Percentiles rank a stretch among this genome's conserved stretches.
These are phyloP conservation scores for Potentilla sterilis DNA, from an alignment of 306 rosid species.

Conservation along the genomic window DNA sequence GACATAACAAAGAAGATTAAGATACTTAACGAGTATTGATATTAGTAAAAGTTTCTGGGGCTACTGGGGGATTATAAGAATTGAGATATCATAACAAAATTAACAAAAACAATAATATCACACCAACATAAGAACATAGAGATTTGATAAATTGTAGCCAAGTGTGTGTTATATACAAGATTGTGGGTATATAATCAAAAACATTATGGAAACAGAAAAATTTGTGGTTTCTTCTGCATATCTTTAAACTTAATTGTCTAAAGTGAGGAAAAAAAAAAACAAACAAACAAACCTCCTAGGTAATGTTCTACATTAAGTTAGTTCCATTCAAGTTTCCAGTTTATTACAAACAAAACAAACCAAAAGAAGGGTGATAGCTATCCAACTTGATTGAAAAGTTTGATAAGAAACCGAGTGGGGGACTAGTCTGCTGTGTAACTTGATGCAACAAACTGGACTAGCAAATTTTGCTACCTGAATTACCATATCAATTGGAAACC, in stretches of 20 bases:
- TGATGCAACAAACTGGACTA: not conserved
- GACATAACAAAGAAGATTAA: not conserved
- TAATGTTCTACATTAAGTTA: not conserved
- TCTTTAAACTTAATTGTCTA: not conserved
- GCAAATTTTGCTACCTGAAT: conserved; percentile 12
- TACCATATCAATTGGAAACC: not conserved
- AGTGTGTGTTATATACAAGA: not conserved
- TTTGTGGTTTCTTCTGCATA: not conserved
- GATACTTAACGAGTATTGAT: not conserved
- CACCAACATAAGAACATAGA: not conserved
- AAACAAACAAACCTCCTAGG: not conserved
- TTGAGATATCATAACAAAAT: not conserved
- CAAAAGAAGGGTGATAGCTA: not conserved
- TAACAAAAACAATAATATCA: not conserved
- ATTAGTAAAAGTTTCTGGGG: not conserved
- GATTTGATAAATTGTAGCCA: not conserved
- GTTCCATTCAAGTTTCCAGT: not conserved
- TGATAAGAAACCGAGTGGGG: not conserved
- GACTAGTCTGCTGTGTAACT: not conserved
- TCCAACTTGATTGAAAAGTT: not conserved
- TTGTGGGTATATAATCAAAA: not conserved
- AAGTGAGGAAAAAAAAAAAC: not conserved
- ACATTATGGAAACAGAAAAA: not conserved
- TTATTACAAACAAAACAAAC: not conserved
- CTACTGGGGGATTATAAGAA: not conserved